Evolutionary conservation across 2,329 filamentous ascomycete species (phyloP).

Genomic region (Colletotrichum liaoningense): DNA sequence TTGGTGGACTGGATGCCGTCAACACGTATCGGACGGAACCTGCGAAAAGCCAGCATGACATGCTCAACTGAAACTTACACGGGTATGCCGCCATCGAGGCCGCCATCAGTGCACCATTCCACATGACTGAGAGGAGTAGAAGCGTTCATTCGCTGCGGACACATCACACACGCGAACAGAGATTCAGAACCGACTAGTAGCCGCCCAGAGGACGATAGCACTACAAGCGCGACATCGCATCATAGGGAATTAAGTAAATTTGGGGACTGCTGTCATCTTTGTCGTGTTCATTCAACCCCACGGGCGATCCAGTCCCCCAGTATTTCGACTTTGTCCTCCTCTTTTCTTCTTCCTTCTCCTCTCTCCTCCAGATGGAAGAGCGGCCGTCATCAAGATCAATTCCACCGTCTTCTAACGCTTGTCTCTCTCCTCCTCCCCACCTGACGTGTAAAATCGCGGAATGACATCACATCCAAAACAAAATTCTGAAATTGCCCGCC

Average conservation of each 20-base stretch:
- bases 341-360: slow-evolving; percentile 1
- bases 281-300: slow-evolving; percentile 1
- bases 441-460: not conserved
- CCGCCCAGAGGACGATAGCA: not conserved
- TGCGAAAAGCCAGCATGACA: not conserved
- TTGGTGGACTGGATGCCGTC: not conserved
- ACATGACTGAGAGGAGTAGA: not conserved
- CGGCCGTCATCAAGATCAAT: slow-evolving; percentile 9
- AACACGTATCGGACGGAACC: not conserved
- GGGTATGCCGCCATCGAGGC: not conserved
- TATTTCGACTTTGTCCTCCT: slow-evolving; percentile 3
- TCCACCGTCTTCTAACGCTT: not conserved
- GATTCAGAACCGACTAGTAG: not conserved
- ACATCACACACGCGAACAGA: too few relatives aligned
- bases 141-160: not conserved
- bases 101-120: not conserved
- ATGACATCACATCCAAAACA: slow-evolving; percentile 1
- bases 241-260: slow-evolving; percentile 31
- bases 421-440: not conserved
- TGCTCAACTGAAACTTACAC: slow-evolving; percentile 11
- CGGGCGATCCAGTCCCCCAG: slow-evolving; percentile 7
- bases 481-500: not conserved
- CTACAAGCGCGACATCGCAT: not conserved
- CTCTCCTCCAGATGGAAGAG: not conserved
- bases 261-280: slow-evolving; percentile 11